Evolutionary conservation across 2,329 filamentous ascomycete species (phyloP), one percentile per base, ranked within the genome.

Genomic region (Coniochaeta sp.): DNA sequence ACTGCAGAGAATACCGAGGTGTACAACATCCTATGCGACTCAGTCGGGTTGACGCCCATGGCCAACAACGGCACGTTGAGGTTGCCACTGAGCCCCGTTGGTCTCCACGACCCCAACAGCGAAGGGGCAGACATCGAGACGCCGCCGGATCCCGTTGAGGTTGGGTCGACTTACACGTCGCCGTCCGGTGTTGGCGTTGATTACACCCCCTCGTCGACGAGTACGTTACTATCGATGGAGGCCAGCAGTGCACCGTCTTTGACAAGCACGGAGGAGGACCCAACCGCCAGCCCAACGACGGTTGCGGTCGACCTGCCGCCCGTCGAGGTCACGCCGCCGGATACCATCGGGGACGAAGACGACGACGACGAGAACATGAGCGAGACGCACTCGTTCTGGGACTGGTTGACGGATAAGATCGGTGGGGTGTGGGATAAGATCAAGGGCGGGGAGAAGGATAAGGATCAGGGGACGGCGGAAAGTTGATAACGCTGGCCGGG

Each of bases 1-100:
- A 5, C 20, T n/a, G 22, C 60, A 92, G 88, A 96, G 80, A 97
- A 97, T 58, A 91, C 83, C 53, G 88, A 96, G 62, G 87, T 97
- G 8, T 97, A 97, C 71, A 96, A 96, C 62, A 89, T 97, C 56
- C 70, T 97, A 42, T 96, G 92, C 65, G 91, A 96, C 68, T 91
- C 89, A 0, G 70, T 97, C 24, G 85, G 86, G 12, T 72, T 97
- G 52, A 67, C 64, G 3, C 88, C 91, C 0, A 77, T 77, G 51
- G 81, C 88, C 1, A 96, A 96, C 65, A 97, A 97, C 63, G 92
- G 92, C 48, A 96, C 91, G 0, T 71, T 96, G 6, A 77, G 85
- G 10, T 76, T 92, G 12, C 88, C 88, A 0, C 70, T 92, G 22
- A 77, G 76, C 53, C 74, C 84, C 0, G 63, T 82, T 12, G 86